Percentiles rank a stretch among this genome's conserved stretches.
These are phyloP conservation scores for Coemansia sp. DNA, from an alignment of 192 early-diverging fungal genomes.

Conservation along the genomic window DNA sequence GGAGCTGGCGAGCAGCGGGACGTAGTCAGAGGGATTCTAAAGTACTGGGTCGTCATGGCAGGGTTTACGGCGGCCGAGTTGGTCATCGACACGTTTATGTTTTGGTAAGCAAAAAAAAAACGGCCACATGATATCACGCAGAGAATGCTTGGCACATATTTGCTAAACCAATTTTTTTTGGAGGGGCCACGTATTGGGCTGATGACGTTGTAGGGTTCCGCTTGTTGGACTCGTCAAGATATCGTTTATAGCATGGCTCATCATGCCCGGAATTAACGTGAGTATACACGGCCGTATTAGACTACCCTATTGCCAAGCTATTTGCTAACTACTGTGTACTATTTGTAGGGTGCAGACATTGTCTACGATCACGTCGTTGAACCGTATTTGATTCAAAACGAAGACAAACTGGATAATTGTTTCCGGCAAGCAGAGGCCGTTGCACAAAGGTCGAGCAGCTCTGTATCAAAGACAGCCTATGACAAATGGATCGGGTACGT, in stretches of 20 bases:
- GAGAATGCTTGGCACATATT: not conserved
- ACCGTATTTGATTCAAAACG: slow-evolving; percentile 48
- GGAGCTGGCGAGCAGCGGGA: slow-evolving; percentile 25
- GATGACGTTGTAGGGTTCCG: slow-evolving; percentile 51
- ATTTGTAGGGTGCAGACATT: slow-evolving; percentile 44
- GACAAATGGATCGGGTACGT: slow-evolving; percentile 56
- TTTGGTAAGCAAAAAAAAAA: slow-evolving; percentile 49
- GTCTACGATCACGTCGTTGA: slow-evolving; percentile 57
- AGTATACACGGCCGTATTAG: slow-evolving; percentile 12
- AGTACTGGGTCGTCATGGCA: slow-evolving; percentile 61
- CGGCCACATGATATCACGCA: not conserved
- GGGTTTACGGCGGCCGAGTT: slow-evolving; percentile 55
- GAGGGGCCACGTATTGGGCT: not conserved
- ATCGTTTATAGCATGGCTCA: slow-evolving; percentile 52
- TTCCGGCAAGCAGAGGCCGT: slow-evolving; percentile 48
- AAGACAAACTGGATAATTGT: slow-evolving; percentile 41
- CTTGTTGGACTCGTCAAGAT: slow-evolving; percentile 55
- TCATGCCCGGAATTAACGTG: slow-evolving; percentile 58
- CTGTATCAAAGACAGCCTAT: slow-evolving; percentile 45
- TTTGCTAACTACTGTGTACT: not conserved
- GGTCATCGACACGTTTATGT: slow-evolving; percentile 56
- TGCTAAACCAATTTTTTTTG: not conserved
- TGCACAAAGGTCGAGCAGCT: slow-evolving; percentile 46
- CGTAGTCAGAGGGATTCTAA: slow-evolving; percentile 51
- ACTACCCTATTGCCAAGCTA: not conserved